A percentile compares a stretch with the other conserved stretches of the same genome.
phyloP scores from a whole-genome alignment of 2,329 filamentous ascomycete species.

The Trichoderma koningii region DNA sequence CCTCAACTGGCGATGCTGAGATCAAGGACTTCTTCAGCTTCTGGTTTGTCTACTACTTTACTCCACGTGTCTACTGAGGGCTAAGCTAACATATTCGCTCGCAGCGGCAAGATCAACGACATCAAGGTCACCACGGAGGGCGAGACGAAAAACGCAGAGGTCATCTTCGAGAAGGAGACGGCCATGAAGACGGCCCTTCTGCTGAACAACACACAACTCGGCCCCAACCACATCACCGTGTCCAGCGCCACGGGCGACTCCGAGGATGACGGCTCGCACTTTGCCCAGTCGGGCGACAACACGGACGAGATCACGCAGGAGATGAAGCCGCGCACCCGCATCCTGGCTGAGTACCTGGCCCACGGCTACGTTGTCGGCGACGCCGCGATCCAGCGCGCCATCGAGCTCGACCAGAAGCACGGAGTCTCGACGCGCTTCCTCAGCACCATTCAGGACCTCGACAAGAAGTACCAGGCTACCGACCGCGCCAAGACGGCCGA shows the following conservation, averaged over 20 bases:
- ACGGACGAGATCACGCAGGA: slow-evolving; percentile 81
- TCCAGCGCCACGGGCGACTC: slow-evolving; percentile 67
- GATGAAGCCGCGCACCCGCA: slow-evolving; percentile 92
- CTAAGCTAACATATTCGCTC: slow-evolving; percentile 32
- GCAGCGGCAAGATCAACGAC: slow-evolving; percentile 84
- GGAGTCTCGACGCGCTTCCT: slow-evolving; percentile 82
- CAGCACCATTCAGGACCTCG: slow-evolving; percentile 71
- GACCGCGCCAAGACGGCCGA: slow-evolving; percentile 85
- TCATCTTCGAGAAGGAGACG: slow-evolving; percentile 95
- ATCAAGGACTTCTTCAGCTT: slow-evolving; percentile 98
- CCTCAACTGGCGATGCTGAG: slow-evolving; percentile 82
- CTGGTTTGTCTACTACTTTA: slow-evolving; percentile 61
- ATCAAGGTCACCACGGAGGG: slow-evolving; percentile 73
- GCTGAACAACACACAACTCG: slow-evolving; percentile 94
- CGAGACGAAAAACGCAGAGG: slow-evolving; percentile 79
- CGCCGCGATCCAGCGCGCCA: slow-evolving; percentile 74
- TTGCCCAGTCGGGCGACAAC: slow-evolving; percentile 58
- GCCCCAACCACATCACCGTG: slow-evolving; percentile 78
- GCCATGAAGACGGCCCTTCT: slow-evolving; percentile 96
- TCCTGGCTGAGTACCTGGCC: slow-evolving; percentile 93
- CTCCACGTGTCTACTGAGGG: no score
- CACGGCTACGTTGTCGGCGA: slow-evolving; percentile 86
- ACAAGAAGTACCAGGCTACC: slow-evolving; percentile 82
- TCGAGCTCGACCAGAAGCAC: slow-evolving; percentile 87
- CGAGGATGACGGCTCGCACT: slow-evolving; percentile 61